Evolutionary conservation across 2,329 filamentous ascomycete species (phyloP), one percentile per base, ranked within the genome.

Genomic region (Aspergillus ochraceus): DNA sequence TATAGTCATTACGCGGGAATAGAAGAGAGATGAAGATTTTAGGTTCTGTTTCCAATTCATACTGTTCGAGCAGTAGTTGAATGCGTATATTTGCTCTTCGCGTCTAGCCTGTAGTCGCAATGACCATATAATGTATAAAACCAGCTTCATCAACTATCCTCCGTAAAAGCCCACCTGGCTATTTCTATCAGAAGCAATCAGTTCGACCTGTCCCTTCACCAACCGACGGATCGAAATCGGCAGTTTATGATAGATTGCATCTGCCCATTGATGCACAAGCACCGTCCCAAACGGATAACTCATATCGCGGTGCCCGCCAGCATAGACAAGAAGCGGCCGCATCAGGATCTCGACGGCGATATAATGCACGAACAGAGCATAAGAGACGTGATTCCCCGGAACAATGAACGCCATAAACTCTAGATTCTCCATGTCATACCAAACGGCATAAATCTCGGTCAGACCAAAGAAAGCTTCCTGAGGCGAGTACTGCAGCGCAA

Each of bases 361-460:
- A 64, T 81, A 82, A 63, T 82, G 79, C 6, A 77, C 72, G 5
- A 82, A 72, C 5, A 83, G 67, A 3, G 82, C 75, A 29, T 77
- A 78, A 1, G 78, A 73, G 4, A 78, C 62, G 49, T 66, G 66
- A 55, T 83, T 82, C 45, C 68, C 66, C 0, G 77, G 71, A 47
- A 78, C 71, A 59, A 81, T 72, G 66, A 83, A 81, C 1, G 70
- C 68, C 47, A 75, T 71, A 60, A 83, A 82, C 19, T 76, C 67
- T 2, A 72, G 70, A 51, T 78, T 73, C 2, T 71, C 71, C 69
- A 80, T 74, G 6, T 69, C 61, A 26, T 77, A 77, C 39, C 80
- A 76, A 4, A 68, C 60, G 57, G 74, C 75, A 66, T 80, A 81
- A 6, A 80, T 66, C 1, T 69, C 57, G n/a, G 76, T 74, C 49